Evolutionary conservation across 1,284 basidiomycete genomes (phyloP).

Genomic region (Porodaedalea pini): DNA sequence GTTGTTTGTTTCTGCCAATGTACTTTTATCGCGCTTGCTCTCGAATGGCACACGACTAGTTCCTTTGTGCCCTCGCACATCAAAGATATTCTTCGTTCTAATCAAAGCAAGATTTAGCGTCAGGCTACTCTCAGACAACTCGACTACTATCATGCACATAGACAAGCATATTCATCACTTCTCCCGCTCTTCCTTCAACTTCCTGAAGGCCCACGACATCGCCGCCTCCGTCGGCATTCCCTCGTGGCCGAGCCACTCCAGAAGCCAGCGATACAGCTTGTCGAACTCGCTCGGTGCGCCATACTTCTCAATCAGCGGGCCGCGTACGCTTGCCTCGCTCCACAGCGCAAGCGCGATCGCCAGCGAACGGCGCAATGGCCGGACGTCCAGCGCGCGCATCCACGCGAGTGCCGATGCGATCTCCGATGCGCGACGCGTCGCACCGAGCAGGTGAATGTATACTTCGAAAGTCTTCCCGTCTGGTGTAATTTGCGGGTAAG

Average conservation of each 20-base stretch:
- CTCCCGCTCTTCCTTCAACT: slow-evolving; percentile 13
- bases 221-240: slow-evolving; percentile 46
- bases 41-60: no score
- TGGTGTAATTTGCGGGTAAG: slow-evolving; percentile 45
- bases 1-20: background rate
- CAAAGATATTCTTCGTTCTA: no score
- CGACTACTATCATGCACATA: no score
- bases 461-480: slow-evolving; percentile 50
- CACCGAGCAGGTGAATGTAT: slow-evolving; percentile 63
- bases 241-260: slow-evolving; percentile 59
- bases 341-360: slow-evolving; percentile 65
- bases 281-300: slow-evolving; percentile 43
- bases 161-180: background rate
- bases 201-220: slow-evolving; percentile 5
- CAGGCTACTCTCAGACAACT: no score
- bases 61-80: no score
- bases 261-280: slow-evolving; percentile 57
- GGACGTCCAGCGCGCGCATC: slow-evolving; percentile 64
- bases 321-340: slow-evolving; percentile 62
- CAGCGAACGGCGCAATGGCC: slow-evolving; percentile 53
- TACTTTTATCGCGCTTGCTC: background rate
- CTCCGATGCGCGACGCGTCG: slow-evolving; percentile 47
- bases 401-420: slow-evolving; percentile 73
- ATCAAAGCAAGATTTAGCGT: no score
- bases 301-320: slow-evolving; percentile 49